Evolutionary conservation across 2,329 filamentous ascomycete species (phyloP), one percentile per base, ranked within the genome.

Genomic region (Cladosporium sp.): DNA sequence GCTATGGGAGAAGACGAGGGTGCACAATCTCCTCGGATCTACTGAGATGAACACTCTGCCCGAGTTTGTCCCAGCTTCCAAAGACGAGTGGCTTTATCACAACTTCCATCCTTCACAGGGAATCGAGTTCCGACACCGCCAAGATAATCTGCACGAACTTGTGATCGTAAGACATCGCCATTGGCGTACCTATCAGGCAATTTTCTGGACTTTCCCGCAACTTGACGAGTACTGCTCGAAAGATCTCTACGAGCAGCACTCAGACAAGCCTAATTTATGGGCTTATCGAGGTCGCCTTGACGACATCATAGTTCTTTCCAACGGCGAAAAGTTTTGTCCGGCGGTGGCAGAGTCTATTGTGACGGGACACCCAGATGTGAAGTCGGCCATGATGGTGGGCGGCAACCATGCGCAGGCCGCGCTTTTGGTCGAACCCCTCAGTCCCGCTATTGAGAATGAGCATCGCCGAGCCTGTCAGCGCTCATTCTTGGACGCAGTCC

Each of bases 361-460:
- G 28, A 32, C 14, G 30, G 32, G 32, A 18, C 21, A 83, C 69
- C 52, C 68, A 11, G 55, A 71, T 3, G 71, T 79, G 3, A 68
- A 71, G 26, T 75, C 75, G 38, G 75, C 73, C 6, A 58, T 77
- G 12, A 70, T 79, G 10, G 71, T 78, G 15, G 78, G 78, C 2
- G 71, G 71, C 28, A 70, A 71, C 26, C 70, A 72, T 5, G 71
- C 74, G 28, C 73, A 74, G 36, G 68, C 75, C 38, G 72, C 72
- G 1, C 66, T 78, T 4, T 67, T 79, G 6, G 51, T 79, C 21
- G 75, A 78, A 64, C 66, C 73, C n/a, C 36, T 64, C 18, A 21
- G 64, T 12, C 69, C 76, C 18, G 62, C 65, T 24, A 69, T 68
- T 18, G 10, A 36, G 2, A 32, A 38, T 1, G 3, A 58, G 5